phyloP scores from a whole-genome alignment of 2,329 filamentous ascomycete species.

The Nemania sp. region DNA sequence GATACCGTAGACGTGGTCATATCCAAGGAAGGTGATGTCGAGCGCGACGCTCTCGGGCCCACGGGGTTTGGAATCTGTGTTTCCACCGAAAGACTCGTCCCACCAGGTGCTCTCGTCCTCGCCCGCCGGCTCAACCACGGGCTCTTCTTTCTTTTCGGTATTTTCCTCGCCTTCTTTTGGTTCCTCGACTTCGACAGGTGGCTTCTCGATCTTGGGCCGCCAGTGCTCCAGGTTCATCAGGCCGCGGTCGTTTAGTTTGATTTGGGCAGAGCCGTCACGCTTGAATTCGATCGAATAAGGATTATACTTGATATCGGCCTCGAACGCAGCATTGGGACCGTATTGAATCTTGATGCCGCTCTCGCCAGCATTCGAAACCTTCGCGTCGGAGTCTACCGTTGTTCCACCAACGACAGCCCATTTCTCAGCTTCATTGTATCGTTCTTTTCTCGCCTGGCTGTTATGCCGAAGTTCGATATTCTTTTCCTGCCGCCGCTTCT shows the following conservation, averaged over 20 bases:
- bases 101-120: constrained; percentile 93
- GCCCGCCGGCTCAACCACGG: constrained; percentile 37
- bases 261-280: constrained; percentile 76
- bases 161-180: constrained; percentile 42
- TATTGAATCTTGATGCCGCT: constrained; percentile 76
- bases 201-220: constrained; percentile 78
- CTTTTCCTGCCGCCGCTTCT: constrained; percentile 85
- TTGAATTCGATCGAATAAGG: constrained; percentile 88
- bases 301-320: constrained; percentile 79
- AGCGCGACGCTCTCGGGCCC: constrained; percentile 90
- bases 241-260: constrained; percentile 89
- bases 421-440: constrained; percentile 88
- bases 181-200: constrained; percentile 52
- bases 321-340: constrained; percentile 73
- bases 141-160: constrained; percentile 46
- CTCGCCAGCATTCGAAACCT: constrained; percentile 67
- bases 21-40: constrained; percentile 90
- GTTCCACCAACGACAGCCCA: constrained; percentile 86
- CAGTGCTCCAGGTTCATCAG: constrained; percentile 94
- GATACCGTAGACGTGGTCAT: constrained; percentile 91
- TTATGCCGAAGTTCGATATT: constrained; percentile 85
- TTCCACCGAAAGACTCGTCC: constrained; percentile 95
- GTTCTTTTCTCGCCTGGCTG: constrained; percentile 83
- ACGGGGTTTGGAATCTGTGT: constrained; percentile 92
- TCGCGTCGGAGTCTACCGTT: constrained; percentile 70